These are phyloP conservation scores for Breviolum minutum DNA, from an alignment of 73 alveolate genomes.

Conservation along the genomic window DNA sequence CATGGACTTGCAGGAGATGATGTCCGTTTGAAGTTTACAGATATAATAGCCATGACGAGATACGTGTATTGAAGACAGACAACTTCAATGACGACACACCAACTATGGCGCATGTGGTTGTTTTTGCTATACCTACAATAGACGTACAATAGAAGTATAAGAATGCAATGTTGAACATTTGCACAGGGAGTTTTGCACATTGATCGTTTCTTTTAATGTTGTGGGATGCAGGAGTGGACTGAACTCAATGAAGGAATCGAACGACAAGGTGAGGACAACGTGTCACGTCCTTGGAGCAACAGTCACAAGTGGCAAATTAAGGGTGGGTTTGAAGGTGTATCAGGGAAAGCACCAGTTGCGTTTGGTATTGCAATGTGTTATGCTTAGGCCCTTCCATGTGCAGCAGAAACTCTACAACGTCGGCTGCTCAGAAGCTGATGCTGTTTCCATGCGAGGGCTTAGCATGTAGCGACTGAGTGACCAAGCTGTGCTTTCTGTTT, in stretches of 20 bases:
- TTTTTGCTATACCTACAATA: no score
- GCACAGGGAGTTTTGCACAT: background rate
- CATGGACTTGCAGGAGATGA: constrained; percentile 9
- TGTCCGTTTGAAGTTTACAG: no score
- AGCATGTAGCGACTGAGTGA: no score
- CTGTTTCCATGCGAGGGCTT: background rate
- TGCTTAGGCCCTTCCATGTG: constrained; percentile 22
- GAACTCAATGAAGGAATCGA: constrained; percentile 26
- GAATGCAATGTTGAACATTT: no score
- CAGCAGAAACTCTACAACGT: constrained; percentile 20
- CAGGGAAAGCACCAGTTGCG: background rate
- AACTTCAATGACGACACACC: no score
- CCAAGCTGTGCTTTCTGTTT: background rate
- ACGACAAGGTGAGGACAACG: constrained; percentile 51
- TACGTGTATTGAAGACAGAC: no score
- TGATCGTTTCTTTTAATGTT: background rate
- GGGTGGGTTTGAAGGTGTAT: background rate
- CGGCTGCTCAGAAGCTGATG: background rate
- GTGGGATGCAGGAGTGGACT: background rate
- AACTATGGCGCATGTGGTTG: no score
- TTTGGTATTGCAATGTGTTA: background rate
- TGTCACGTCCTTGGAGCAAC: background rate
- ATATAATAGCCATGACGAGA: no score
- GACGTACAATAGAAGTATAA: no score
- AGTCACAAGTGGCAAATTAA: background rate